Base-by-base conservation (phyloP, 495 filamentous ascomycete species). In the Penicillium robsamsonii region DNA sequence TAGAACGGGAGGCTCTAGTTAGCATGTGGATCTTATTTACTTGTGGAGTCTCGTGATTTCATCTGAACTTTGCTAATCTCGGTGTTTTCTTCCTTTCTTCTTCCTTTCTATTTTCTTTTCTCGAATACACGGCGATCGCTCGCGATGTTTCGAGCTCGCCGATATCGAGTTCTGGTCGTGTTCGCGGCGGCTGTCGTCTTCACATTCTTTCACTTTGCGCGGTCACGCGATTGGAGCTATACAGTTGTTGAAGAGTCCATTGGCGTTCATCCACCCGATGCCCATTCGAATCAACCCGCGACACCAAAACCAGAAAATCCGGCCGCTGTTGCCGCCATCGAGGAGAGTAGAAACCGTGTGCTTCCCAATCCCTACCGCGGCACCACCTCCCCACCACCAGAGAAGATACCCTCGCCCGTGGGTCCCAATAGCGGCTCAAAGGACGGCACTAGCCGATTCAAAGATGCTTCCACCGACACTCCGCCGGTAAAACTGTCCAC, bases 141-240 rank as follows among this genome's bases (percentile, higher is more conserved):
- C 68, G 73, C 61, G 46, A 92, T 94, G 91, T 74, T 89, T 55
- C 87, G 89, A 38, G 70, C 88, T 59, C 86, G 91, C 49, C 81
- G 90, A 71, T 93, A 91, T 64, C 85, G 91, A 51, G 76, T 87
- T 46, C 87, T 90, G 57, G 66, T 92, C 46, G 71, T 89, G 60
- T 87, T 89, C 65, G 84, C 89, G 45, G 79, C 84, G 48, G 68
- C 89, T 46, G 70, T 86, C 47, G 70, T 87, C 29, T 71, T 91
- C 42, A 72, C 84, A 15, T 70, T 93, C 20, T 81, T 90, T 60
- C 83, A 90, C 66, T 86, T 89, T 51, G 47, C 68, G 50, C 62
- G 73, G 43, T 73, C 72, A 51, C 74, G 68, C 56, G 68, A 73
- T 38, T 69, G 66, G 66, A 55, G 41, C 7, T 49, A 62, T 31